Base-by-base conservation (phyloP, 2,329 filamentous ascomycete species). In the Rhexocercosporidium sp. region DNA sequence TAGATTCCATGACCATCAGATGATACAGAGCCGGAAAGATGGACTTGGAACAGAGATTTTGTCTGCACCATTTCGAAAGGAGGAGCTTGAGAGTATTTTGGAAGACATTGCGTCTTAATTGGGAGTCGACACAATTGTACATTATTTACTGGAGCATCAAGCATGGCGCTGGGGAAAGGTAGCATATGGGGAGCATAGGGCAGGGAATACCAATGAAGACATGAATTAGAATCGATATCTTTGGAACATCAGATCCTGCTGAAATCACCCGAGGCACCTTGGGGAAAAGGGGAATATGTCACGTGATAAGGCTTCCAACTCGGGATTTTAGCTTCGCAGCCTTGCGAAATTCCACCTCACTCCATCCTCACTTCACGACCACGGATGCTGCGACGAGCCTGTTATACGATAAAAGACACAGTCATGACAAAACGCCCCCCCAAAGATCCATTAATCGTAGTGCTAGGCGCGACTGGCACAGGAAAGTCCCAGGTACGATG, bases 1-100 rank as follows among this genome's bases (percentile, higher is more conserved):
- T 62, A 92, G 89, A 79, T 96, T 99, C 78, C 93, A 97, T 77
- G 96, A 99, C 75, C 96, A 99, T 82, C 93, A 97, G 76, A 98
- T 99, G 89, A 92, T 99, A 70, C 93, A 93, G 64, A 96, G 92
- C 69, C 88, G 90, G 69, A 95, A 95, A 76, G 95, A 99, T 78
- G 86, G 87, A 0, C 83, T 94, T 65, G 96, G 96, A 3, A 94
- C 91, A 2, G 96, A 98, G 77, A 82, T 96, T 62, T 79, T 99
- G 56, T 91, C 92, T 72, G 88, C 97, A 16, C 96, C 96, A 0
- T 93, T 98, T 76, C 85, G 90, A 51, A 91, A 90, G 72, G 94
- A 97, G 71, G 96, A 99, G 80, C 83, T 98, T 76, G 95, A 97
- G 79, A 90, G 86, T 1, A 92, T 97, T 56, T 79, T 98, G 70